Evolutionary conservation across 148 eudicot species (phyloP).

Genomic region (Rhododendron williamsianum): DNA sequence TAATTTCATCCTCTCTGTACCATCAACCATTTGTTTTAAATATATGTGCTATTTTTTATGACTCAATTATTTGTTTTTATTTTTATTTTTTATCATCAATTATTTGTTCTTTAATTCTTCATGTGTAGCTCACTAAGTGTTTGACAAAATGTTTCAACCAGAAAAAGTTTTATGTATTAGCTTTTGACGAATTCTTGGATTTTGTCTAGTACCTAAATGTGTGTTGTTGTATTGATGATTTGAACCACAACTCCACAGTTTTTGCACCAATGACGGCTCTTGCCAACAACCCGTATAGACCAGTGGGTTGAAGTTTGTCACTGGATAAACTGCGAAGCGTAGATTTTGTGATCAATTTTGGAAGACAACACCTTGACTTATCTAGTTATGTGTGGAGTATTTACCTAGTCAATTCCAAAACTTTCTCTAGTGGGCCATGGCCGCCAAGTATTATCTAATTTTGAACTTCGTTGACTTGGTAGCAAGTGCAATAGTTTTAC

Average conservation of each 20-base stretch:
- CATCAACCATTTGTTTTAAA: not conserved
- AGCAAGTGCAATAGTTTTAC: not conserved
- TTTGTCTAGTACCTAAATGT: not conserved
- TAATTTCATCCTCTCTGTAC: not conserved
- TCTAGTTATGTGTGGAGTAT: not conserved
- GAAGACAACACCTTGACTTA: not conserved
- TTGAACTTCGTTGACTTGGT: not conserved
- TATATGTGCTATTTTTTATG: not conserved
- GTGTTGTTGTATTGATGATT: not conserved
- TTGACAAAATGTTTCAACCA: not conserved
- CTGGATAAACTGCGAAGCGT: not conserved
- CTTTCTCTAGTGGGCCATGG: not conserved
- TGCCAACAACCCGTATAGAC: not conserved
- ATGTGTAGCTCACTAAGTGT: not conserved
- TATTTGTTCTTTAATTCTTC: not conserved
- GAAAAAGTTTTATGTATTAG: not conserved
- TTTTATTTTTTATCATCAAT: not conserved
- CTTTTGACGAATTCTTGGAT: not conserved
- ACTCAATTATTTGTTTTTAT: not conserved
- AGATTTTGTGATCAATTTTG: not conserved
- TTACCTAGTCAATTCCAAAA: not conserved
- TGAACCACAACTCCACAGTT: not conserved
- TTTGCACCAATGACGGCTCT: not conserved
- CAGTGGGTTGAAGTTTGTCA: not conserved
- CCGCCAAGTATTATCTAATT: not conserved